Base-by-base conservation (phyloP, 306 rosid genomes). In the Hippophae gyantsensis region DNA sequence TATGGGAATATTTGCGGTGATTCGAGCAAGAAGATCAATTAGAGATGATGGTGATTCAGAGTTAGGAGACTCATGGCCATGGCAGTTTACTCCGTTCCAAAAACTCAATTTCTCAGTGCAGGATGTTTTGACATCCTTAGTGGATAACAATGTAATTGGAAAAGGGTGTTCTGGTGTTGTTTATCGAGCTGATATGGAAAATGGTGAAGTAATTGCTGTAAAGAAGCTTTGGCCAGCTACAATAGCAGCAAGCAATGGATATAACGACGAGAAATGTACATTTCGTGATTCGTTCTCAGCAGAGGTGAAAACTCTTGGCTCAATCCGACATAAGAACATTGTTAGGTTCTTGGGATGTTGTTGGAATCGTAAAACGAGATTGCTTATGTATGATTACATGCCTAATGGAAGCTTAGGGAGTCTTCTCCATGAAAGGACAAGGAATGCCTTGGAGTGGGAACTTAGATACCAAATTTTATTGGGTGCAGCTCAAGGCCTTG, bases 71-170 rank as follows among this genome's bases (percentile, higher is more conserved):
- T 78, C 89, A 7, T 83, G 89, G 96, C 74, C 93, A 10, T 92
- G 99, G 99, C 88, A 92, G 50, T 83, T 85, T 68, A 88, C 86
- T 65, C 99, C 89, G 43, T 92, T 87, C 81, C 96, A 92, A 73
- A 92, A 88, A 73, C 85, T 92, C n/a, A 85, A 67, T 42, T 78
- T 92, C 77, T 83, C 93, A 11, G 88, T 88, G 48, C 93, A 85
- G 13, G 84, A 88, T 62, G 62, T 88, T 11, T 72, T 88, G 69
- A 87, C 74, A 67, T 70, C 89, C 60, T 78, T 92, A 7, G 79
- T 88, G 60, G 96, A 87, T 56, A 63, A 81, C 51, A 92, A 92
- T 38, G 77, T 88, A 56, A 88, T 92, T 10, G 99, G 99, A 4
- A 87, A 84, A 76, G 96, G 99, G 18, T 84, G 95, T 57, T 83